Conservation (phyloP, 2,329 filamentous ascomycete species). For the Penicillium sp. region DNA sequence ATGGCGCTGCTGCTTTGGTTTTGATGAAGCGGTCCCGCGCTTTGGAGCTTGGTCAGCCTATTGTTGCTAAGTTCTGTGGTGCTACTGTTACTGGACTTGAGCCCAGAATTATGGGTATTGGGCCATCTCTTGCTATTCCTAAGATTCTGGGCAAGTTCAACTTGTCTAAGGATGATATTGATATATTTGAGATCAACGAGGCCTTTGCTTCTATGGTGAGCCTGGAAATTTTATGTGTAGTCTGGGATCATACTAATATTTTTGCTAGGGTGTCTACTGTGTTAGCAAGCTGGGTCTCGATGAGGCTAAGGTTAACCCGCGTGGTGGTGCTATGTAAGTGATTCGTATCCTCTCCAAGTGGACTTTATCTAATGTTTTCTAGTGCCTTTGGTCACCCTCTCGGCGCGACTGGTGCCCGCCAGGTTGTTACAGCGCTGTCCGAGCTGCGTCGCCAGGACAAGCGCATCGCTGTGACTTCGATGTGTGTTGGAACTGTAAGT, state of each 20-base stretch:
- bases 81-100: slow-evolving; percentile 81
- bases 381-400: slow-evolving; percentile 85
- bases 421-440: slow-evolving; percentile 84
- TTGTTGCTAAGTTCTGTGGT: slow-evolving; percentile 85
- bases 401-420: slow-evolving; percentile 85
- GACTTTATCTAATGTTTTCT: slow-evolving; percentile 10
- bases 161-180: slow-evolving; percentile 53
- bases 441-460: slow-evolving; percentile 78
- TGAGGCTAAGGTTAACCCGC: slow-evolving; percentile 84
- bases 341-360: neutral
- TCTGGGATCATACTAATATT: slow-evolving; percentile 3
- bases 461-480: slow-evolving; percentile 82
- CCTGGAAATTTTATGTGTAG: neutral
- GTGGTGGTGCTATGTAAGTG: slow-evolving; percentile 76
- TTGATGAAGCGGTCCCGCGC: slow-evolving; percentile 90
- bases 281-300: slow-evolving; percentile 79
- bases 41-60: slow-evolving; percentile 76
- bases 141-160: slow-evolving; percentile 81
- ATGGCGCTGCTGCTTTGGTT: slow-evolving; percentile 86
- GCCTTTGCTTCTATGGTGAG: slow-evolving; percentile 71
- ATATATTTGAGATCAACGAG: slow-evolving; percentile 66
- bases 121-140: slow-evolving; percentile 88
- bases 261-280: slow-evolving; percentile 78
- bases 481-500: slow-evolving; percentile 85
- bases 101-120: slow-evolving; percentile 89